Conservation (phyloP, 768 basidiomycete genomes). For the Daedalea quercina region DNA sequence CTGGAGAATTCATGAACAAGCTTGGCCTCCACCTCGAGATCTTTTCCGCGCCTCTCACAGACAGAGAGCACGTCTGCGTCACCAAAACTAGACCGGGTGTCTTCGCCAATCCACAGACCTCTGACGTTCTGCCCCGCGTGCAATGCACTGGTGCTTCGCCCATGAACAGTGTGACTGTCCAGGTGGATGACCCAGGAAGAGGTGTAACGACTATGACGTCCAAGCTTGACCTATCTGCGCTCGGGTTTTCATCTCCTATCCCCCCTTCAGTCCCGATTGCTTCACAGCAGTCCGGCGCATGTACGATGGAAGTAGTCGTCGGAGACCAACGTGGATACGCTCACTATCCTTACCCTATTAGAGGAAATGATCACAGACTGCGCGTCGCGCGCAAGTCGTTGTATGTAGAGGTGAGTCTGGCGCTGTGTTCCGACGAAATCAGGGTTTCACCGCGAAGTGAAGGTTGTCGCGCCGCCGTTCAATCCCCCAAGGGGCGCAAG, state of each 20-base stretch:
- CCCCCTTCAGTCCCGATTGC: slow-evolving; percentile 8
- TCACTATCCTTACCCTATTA: slow-evolving; percentile 38
- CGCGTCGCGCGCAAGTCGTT: slow-evolving; percentile 49
- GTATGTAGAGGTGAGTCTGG: slow-evolving; percentile 33
- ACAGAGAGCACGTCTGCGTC: slow-evolving; percentile 5
- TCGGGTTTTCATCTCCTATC: background rate
- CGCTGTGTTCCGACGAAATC: background rate
- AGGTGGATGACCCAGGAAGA: slow-evolving; percentile 15
- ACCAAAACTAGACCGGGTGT: too few species aligned
- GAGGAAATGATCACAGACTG: slow-evolving; percentile 28
- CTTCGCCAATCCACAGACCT: too few species aligned
- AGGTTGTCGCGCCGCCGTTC: slow-evolving; percentile 21
- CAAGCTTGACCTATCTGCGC: slow-evolving; percentile 6
- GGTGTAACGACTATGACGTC: slow-evolving; percentile 6
- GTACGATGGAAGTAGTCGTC: slow-evolving; percentile 26
- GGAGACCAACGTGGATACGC: slow-evolving; percentile 22
- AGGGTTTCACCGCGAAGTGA: slow-evolving; percentile 20
- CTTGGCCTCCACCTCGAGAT: slow-evolving; percentile 5
- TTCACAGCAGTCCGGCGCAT: slow-evolving; percentile 24
- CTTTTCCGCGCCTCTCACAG: slow-evolving; percentile 16
- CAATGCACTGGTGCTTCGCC: background rate
- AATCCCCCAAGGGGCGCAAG: slow-evolving; percentile 2
- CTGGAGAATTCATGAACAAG: background rate
- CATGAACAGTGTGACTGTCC: slow-evolving; percentile 10
- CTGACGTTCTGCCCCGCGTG: too few species aligned